Base-by-base conservation (phyloP, 1,139 yeast species). In the Arxiozyma heterogenica region DNA sequence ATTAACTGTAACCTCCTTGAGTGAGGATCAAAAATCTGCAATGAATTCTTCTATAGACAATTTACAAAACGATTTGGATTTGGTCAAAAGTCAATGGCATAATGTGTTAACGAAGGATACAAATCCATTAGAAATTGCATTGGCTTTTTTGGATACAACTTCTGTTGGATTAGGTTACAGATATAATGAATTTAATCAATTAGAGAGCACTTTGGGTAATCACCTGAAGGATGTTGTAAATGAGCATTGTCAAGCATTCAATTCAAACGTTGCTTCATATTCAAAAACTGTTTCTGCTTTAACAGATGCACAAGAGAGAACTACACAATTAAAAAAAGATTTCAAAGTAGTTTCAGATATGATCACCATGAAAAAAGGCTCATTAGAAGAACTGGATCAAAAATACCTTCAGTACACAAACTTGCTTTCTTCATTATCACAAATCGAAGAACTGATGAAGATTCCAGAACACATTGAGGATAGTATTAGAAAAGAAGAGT, bases 81-180 rank as follows among this genome's bases (percentile, higher is more conserved):
- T 61, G 42, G 69, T 72, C 6, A 65, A 67, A 23, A 53, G 67
- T 4, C 69, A 68, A 51, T 74, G 77, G 77, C 65, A 66, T 49
- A 65, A 68, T 43, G 68, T 76, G 7, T 69, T 74, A 47, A 67
- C 71, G 39, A 73, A 74, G 57, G 66, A 75, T 56, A 76, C 94
- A 52, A 89, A 88, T 66, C 95, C 96, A 0, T 75, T 91, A 47
- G 96, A 89, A 62, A 75, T 85, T 54, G 96, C 96, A 0, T 75
- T 91, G 49, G 81, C 93, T 0, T 74, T 91, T 56, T 74, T 89
- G 61, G 97, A 91, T 68, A 84, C 83, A 61, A 83, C 95, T 2
- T 86, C 96, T 1, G 95, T 90, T 39, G 98, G 98, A 0, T 72
- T 86, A 64, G 95, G 95, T 0, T 84, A 84, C 63, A 80, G 84